Base-by-base conservation (phyloP, 768 basidiomycete genomes). In the Cystobasidium tubakii region DNA sequence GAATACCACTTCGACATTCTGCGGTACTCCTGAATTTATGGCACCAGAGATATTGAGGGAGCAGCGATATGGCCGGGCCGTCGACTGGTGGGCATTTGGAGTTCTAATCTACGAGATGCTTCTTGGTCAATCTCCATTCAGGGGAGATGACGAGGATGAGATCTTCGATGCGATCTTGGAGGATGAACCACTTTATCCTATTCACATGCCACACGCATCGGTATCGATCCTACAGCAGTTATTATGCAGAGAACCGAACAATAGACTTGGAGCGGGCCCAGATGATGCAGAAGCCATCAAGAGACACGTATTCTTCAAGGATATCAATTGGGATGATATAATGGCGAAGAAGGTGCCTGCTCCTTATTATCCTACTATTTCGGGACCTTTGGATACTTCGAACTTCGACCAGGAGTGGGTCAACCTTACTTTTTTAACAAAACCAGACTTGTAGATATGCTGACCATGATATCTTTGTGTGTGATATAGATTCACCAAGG, bases 31-130 rank as follows among this genome's bases (percentile, higher is more conserved):
- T 0, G 96, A 99, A 81, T 98, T 98, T 82, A 98, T 99, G 96
- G 96, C 96, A 25, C 96, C 96, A 1, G 96, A 99, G 94, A 99
- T 99, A 81, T 85, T 99, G 66, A 86, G 98, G n/a, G 96, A 99
- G 83, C 96, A 98, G 83, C 90, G 93, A 60, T 99, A 99, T 78
- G 94, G 93, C 12, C 91, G 93, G 44, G 95, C 96, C 13, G 96
- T 99, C 50, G 96, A 99, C 80, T 99, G 96, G 96, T 99, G 96
- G 96, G 96, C 96, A 15, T 98, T 98, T 81, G 96, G 96, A 76
- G 96, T 99, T 2, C 83, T 99, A 78, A 97, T 90, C 29, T 99
- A 99, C 81, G 96, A 99, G 83, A 99, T 99, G 96, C 83, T 99
- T 67, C 85, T 98, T 29, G 96, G 96, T 57, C 96, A 98, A 83